phyloP scores from a whole-genome alignment of 441 rosid genomes.

The Bruguiera hainesii region DNA sequence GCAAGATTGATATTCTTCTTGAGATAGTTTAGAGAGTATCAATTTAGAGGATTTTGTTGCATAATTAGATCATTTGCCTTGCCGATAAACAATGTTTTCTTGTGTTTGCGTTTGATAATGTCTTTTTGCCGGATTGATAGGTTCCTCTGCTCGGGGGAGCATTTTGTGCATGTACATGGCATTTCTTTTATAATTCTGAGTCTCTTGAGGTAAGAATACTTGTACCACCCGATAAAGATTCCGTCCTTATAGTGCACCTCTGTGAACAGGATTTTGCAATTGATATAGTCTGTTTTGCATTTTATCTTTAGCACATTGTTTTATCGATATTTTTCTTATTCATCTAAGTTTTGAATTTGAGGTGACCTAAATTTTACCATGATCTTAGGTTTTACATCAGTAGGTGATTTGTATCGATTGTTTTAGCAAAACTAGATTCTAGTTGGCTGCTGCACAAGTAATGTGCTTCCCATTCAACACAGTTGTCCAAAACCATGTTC shows the following conservation, averaged over 20 bases:
- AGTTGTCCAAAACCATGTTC: background rate
- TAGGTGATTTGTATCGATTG: background rate
- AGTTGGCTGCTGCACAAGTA: background rate
- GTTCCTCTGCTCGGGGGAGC: conserved; percentile 96
- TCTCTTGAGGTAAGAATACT: conserved; percentile 70
- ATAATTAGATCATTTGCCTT: background rate
- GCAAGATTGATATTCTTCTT: background rate
- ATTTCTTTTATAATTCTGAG: conserved; percentile 89
- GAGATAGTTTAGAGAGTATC: background rate
- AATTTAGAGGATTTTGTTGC: conserved; percentile 2
- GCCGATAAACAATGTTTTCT: background rate
- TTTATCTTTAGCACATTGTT: no score
- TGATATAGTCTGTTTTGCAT: no score
- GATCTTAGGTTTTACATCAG: background rate
- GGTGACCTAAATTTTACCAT: no score
- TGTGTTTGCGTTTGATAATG: no score
- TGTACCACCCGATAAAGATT: background rate
- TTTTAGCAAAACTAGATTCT: background rate
- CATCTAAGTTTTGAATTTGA: no score
- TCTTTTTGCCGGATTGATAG: conserved; percentile 24
- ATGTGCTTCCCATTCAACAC: background rate
- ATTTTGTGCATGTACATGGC: conserved; percentile 95
- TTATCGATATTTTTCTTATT: no score
- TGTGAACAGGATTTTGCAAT: no score
- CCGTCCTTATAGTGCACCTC: no score